A percentile compares a stretch with the other conserved stretches of the same genome.
Evolutionary conservation across 176 grass and related monocot species (phyloP).

Genomic region (Oryza glaberrima): DNA sequence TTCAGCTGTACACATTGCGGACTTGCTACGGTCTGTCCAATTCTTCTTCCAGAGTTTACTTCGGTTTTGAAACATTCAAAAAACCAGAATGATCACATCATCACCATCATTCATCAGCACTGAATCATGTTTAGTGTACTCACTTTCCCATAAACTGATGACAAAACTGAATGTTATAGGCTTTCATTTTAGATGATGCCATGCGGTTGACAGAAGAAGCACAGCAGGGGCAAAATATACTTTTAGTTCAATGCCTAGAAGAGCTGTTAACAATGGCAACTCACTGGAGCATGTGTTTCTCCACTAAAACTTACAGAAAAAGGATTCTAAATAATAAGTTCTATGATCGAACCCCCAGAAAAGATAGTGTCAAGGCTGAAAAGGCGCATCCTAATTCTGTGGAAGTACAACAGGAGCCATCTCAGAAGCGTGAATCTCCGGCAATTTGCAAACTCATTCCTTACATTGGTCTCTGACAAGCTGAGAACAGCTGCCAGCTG

Average conservation of each 20-base stretch:
- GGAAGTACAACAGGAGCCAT: slow-evolving; percentile 30
- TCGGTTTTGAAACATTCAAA: background rate
- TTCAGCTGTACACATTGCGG: background rate
- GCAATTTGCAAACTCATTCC: background rate
- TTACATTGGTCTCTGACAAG: slow-evolving; percentile 83
- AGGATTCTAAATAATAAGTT: slow-evolving; percentile 31
- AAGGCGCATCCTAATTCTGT: slow-evolving; percentile 35
- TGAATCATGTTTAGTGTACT: background rate
- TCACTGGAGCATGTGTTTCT: slow-evolving; percentile 24
- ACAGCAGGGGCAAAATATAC: background rate
- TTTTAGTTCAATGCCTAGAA: slow-evolving; percentile 26
- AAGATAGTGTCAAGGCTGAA: background rate
- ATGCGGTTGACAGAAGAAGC: background rate
- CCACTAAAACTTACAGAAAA: background rate
- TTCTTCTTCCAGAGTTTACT: background rate
- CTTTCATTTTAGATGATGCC: background rate
- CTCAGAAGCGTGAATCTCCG: background rate
- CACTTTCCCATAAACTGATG: background rate
- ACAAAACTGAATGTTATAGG: background rate
- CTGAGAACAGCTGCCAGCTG: slow-evolving; percentile 95
- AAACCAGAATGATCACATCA: background rate
- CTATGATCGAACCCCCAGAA: background rate
- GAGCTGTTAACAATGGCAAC: slow-evolving; percentile 23
- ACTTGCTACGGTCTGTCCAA: background rate
- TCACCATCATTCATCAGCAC: background rate